These are phyloP conservation scores for Syncephalastrum monosporum DNA, from an alignment of 371 early-diverging fungal species.

Conservation along the genomic window DNA sequence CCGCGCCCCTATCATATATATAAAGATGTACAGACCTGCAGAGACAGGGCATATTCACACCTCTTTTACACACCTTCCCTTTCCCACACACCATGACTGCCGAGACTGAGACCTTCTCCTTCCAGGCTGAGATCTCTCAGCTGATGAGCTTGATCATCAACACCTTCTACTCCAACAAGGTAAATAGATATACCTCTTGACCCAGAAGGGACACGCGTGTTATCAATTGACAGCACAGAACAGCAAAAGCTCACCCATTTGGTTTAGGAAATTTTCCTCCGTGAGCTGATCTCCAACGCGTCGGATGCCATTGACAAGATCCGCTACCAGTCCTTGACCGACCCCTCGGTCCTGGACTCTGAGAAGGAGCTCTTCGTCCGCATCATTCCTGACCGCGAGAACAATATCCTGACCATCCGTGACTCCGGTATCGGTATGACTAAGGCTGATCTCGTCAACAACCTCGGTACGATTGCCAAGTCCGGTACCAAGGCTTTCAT, in stretches of 20 bases:
- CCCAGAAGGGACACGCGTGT: constrained; percentile 1
- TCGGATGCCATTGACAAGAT: constrained; percentile 92
- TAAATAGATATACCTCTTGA: constrained; percentile 11
- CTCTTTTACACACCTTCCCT: constrained; percentile 16
- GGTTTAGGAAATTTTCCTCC: constrained; percentile 72
- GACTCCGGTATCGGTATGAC: constrained; percentile 94
- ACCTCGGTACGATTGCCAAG: constrained; percentile 88
- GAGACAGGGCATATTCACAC: background rate
- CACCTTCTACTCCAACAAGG: constrained; percentile 56
- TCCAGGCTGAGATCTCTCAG: constrained; percentile 95
- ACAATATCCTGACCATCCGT: constrained; percentile 65
- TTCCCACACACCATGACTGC: constrained; percentile 22
- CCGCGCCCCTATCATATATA: too few relatives aligned
- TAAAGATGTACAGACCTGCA: too few relatives aligned
- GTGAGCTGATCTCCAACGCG: constrained; percentile 87
- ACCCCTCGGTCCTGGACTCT: constrained; percentile 51
- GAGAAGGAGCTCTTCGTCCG: constrained; percentile 63
- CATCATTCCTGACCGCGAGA: constrained; percentile 59
- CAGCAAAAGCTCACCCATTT: background rate
- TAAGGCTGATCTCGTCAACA: constrained; percentile 75
- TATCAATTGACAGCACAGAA: constrained; percentile 4
- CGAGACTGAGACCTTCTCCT: constrained; percentile 73
- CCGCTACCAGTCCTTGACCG: constrained; percentile 60
- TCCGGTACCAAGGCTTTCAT: constrained; percentile 62
- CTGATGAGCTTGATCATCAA: constrained; percentile 89